Base-by-base conservation (phyloP, 2,329 filamentous ascomycete genomes). In the Arthrobotrys entomopaga region DNA sequence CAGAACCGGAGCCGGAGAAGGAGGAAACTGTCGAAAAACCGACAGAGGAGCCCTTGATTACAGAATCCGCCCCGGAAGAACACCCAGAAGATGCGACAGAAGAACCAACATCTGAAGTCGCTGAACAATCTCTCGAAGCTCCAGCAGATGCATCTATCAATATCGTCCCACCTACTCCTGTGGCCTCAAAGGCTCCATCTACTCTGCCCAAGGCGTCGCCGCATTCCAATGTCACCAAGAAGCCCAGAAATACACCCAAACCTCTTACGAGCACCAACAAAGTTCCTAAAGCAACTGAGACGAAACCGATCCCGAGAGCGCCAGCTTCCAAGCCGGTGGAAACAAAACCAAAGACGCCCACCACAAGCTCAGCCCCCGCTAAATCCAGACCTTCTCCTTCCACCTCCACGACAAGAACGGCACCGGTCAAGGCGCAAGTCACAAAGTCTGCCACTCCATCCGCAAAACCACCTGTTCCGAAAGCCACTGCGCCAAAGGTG, bases 91-190 rank as follows among this genome's bases (percentile, higher is more conserved):
- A 22, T 1, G 38, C 52, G 2, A n/a, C 54, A 16, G 40, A 56
- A 16, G 65, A 60, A 19, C 56, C 48, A 13, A 56, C 46, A 16
- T 11, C 65, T 11, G 65, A 70, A 15, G 43, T 64, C 22, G 46
- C 60, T n/a, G 64, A 67, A 16, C 54, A 67, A 19, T 49, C 56
- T 22, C 19, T 64, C 3, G 65, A 70, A 26, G 57, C 58, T 11
- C 56, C 57, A 20, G 58, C 57, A 2, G 69, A 66, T 16, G 38
- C 66, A 26, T 63, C 60, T n/a, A 69, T 75, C 24, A 69, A 69
- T 15, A 58, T 75, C n/a, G 26, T 64, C 40, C 71, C 71, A 34
- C 71, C 71, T 6, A 75, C 71, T 13, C 71, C 71, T 3, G 53
- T 69, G 22, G 29, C 46, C 22, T 11, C 54, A 8, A 61, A 69